Evolutionary conservation across 2,329 filamentous ascomycete species (phyloP).

Genomic region (Ceratocystis destructans): DNA sequence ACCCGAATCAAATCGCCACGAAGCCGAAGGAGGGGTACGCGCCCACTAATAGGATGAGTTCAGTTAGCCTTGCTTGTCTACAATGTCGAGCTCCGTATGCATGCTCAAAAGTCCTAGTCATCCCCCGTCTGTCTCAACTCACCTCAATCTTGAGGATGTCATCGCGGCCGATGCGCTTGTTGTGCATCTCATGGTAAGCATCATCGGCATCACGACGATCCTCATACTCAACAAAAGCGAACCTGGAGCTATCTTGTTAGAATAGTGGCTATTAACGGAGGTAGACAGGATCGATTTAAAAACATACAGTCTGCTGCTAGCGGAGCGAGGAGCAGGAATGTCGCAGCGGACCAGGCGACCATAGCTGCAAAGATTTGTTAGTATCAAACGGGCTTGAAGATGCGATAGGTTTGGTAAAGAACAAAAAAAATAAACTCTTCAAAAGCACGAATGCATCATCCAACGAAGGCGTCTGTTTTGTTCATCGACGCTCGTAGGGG

Average conservation of each 20-base stretch:
- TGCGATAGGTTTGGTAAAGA: not conserved
- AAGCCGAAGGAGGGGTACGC: conserved; percentile 90
- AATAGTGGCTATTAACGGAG: not conserved
- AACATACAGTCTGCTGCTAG: conserved; percentile 87
- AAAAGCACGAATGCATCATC: not conserved
- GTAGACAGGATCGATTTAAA: not conserved
- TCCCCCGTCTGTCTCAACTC: conserved; percentile 23
- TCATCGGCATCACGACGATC: conserved; percentile 96
- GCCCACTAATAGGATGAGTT: conserved; percentile 57
- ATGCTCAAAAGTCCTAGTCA: not conserved
- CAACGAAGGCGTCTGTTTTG: not conserved
- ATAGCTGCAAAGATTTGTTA: conserved; percentile 47
- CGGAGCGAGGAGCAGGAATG: conserved; percentile 89
- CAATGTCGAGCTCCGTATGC: too few species aligned
- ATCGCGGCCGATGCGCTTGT: conserved; percentile 93
- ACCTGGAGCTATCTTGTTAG: conserved; percentile 37
- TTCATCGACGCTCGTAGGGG: not conserved
- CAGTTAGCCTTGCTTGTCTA: conserved; percentile 16
- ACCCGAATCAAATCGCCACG: conserved; percentile 94
- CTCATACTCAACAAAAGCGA: conserved; percentile 98
- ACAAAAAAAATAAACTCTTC: not conserved
- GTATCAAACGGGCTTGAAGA: conserved; percentile 5
- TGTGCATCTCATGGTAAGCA: conserved; percentile 99
- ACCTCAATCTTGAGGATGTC: conserved; percentile 97
- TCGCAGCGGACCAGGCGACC: conserved; percentile 96